A percentile compares a stretch with the other conserved stretches of the same genome.
phyloP scores from a whole-genome alignment of 345 rosid genomes.

The Dovyalis caffra region DNA sequence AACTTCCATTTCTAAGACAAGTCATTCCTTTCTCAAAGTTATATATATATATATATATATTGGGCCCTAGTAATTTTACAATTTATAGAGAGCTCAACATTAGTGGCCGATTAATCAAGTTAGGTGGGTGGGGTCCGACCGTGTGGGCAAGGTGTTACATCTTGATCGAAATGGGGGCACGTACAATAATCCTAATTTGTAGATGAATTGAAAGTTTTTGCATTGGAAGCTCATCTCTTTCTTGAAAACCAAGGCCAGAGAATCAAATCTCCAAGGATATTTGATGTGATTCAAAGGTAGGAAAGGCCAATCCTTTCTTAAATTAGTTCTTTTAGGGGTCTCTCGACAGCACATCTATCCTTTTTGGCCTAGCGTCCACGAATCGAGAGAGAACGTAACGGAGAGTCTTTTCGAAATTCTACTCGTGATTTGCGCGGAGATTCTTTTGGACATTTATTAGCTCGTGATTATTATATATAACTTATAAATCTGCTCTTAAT shows the following conservation, averaged over 20 bases:
- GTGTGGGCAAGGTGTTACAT: constrained; percentile 1
- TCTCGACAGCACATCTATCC: not conserved
- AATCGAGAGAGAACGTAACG: not conserved
- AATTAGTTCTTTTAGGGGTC: not conserved
- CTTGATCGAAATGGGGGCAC: not conserved
- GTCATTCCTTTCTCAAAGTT: not conserved
- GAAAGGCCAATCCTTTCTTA: not conserved
- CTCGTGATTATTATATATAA: not conserved
- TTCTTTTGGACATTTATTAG: not conserved
- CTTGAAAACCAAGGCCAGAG: not conserved
- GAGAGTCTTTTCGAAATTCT: not conserved
- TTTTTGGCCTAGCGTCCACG: not conserved
- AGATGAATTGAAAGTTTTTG: not conserved
- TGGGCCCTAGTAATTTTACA: not conserved
- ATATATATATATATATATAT: not conserved
- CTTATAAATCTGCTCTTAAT: not conserved
- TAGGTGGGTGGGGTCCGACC: not conserved
- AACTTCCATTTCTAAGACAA: not conserved
- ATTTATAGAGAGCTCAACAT: not conserved
- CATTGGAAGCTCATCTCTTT: not conserved
- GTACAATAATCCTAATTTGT: not conserved
- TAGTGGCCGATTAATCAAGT: not conserved
- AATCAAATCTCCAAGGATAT: not conserved
- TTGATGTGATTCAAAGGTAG: not conserved
- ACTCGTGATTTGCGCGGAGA: not conserved